Percentiles rank a stretch among this genome's conserved stretches.
These are phyloP conservation scores for Boletus eberwhitei DNA, from an alignment of 768 basidiomycete genomes.

Conservation along the genomic window DNA sequence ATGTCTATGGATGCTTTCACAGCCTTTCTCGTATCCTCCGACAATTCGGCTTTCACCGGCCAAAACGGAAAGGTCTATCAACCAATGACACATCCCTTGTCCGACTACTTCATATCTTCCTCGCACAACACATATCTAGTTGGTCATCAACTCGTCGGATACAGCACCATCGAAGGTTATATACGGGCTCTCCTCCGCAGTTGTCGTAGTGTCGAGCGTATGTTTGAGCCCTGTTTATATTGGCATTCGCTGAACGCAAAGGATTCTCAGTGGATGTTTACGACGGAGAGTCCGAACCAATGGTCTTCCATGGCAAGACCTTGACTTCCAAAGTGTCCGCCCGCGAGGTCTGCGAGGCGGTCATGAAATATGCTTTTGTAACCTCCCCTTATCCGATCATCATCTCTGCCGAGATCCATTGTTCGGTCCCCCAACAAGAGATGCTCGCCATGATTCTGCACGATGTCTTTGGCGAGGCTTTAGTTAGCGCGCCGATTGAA, in stretches of 20 bases:
- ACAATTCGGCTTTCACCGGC: constrained; percentile 62
- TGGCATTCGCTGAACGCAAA: neutral
- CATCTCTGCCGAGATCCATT: constrained; percentile 92
- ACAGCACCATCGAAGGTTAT: constrained; percentile 89
- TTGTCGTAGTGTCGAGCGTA: constrained; percentile 92
- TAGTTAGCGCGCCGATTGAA: constrained; percentile 49
- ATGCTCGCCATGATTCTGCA: constrained; percentile 72
- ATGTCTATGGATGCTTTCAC: constrained; percentile 65
- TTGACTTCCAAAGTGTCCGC: constrained; percentile 80
- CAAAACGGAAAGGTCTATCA: constrained; percentile 57
- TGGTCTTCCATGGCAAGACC: constrained; percentile 88
- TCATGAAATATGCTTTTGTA: constrained; percentile 86
- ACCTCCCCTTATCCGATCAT: constrained; percentile 90
- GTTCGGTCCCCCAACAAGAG: constrained; percentile 74
- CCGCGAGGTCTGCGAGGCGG: constrained; percentile 78
- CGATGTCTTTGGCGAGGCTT: constrained; percentile 52
- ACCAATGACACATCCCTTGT: constrained; percentile 86
- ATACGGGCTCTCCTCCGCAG: constrained; percentile 86
- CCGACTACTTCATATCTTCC: constrained; percentile 85
- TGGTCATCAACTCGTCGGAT: constrained; percentile 82
- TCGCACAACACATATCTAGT: constrained; percentile 93
- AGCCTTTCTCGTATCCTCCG: constrained; percentile 74
- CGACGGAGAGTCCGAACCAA: constrained; percentile 81
- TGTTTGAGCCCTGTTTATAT: constrained; percentile 28
- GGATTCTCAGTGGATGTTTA: constrained; percentile 76